A percentile compares a stretch with the other conserved stretches of the same genome.
These are phyloP conservation scores for Tetradesmus lagerheimii DNA, from an alignment of 139 green algal species.

Conservation along the genomic window DNA sequence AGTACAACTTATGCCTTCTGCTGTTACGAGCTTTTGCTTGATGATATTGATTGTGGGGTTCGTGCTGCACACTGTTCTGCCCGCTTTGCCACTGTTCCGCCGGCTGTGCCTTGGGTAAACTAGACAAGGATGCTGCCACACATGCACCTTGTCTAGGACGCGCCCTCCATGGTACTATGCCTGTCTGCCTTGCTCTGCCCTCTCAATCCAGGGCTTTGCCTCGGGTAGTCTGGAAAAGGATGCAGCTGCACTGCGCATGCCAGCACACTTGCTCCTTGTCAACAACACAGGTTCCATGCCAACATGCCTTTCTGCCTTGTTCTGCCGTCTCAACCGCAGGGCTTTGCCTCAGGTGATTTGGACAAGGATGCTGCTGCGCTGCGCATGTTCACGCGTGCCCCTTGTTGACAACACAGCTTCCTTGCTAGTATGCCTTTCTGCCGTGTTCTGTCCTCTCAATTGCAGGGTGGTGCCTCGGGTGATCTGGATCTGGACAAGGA, in stretches of 20 bases:
- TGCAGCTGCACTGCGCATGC: constrained; percentile 81
- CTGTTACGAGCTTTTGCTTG: too few species aligned
- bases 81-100: not conserved
- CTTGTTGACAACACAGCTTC: too few species aligned
- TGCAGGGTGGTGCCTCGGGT: constrained; percentile 91
- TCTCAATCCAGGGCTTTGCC: constrained; percentile 91
- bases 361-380: constrained; percentile 87
- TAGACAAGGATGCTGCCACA: constrained; percentile 86
- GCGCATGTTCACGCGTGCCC: constrained; percentile 69
- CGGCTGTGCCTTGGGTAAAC: too few species aligned
- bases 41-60: not conserved
- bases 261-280: constrained; percentile 68
- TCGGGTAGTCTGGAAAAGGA: constrained; percentile 86
- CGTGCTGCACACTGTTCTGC: not conserved
- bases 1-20: too few species aligned
- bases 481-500: too few species aligned
- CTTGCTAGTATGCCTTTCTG: not conserved
- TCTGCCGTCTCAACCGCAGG: too few species aligned
- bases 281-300: not conserved
- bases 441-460: not conserved
- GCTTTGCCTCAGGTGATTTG: too few species aligned
- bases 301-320: not conserved
- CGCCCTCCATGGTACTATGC: not conserved
- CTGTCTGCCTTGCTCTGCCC: not conserved
- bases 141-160: too few species aligned